A percentile compares a stretch with the other conserved stretches of the same genome.
Conservation (phyloP, 345 rosid species). For the Psidium friedrichsthalianum region DNA sequence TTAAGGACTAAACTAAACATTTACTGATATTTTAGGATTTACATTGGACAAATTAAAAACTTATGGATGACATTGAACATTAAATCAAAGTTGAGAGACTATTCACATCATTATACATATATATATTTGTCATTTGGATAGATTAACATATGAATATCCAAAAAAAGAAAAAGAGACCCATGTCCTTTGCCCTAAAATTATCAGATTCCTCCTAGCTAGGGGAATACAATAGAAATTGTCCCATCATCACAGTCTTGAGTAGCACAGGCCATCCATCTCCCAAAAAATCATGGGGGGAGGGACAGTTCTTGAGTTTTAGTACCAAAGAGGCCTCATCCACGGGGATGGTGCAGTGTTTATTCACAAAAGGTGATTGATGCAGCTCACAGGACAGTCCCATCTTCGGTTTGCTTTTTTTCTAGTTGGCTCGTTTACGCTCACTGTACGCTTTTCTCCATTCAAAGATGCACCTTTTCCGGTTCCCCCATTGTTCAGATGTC, state of each 20-base stretch:
- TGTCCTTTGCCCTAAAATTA: neutral
- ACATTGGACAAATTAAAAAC: neutral
- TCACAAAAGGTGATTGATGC: neutral
- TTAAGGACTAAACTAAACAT: rapidly evolving
- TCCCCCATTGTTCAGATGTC: neutral
- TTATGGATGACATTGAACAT: rapidly evolving
- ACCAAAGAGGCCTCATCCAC: neutral
- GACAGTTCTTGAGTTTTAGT: neutral
- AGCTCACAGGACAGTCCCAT: neutral
- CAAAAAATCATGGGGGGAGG: neutral
- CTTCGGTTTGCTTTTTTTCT: neutral
- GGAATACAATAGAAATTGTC: neutral
- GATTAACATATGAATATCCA: neutral
- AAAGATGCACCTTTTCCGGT: neutral
- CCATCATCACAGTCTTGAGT: neutral
- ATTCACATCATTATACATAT: rapidly evolving
- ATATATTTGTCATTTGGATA: neutral
- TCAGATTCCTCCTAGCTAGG: neutral
- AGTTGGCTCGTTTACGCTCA: neutral
- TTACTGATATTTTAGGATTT: rapidly evolving
- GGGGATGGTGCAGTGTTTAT: neutral
- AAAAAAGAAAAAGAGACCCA: neutral
- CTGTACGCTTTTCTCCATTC: neutral
- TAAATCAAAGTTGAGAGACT: neutral
- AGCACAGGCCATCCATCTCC: neutral